These are phyloP conservation scores for Monosporascus sp. DNA, from an alignment of 2,329 filamentous ascomycete genomes.

Conservation along the genomic window DNA sequence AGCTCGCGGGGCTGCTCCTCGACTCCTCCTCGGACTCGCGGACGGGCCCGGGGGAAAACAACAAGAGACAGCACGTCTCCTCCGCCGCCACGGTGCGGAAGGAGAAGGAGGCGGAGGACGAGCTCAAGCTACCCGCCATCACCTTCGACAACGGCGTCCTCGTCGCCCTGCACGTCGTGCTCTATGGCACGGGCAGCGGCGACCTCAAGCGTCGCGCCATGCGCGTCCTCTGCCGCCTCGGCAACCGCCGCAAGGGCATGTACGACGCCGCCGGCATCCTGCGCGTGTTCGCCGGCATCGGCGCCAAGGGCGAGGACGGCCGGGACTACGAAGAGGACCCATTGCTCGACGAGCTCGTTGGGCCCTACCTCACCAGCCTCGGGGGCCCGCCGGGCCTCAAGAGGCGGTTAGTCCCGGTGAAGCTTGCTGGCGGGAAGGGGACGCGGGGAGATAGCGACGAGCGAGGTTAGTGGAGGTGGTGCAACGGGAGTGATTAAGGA, in stretches of 20 bases:
- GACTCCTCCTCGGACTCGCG: background rate
- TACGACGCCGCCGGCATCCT: constrained; percentile 1
- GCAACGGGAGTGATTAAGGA: too few relatives aligned
- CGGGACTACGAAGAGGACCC: background rate
- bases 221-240: background rate
- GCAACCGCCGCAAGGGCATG: constrained; percentile 2
- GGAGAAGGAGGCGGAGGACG: too few relatives aligned
- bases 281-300: background rate
- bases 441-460: too few relatives aligned
- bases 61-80: too few relatives aligned
- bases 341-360: constrained; percentile 1
- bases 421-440: too few relatives aligned
- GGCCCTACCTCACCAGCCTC: background rate
- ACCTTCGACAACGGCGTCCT: constrained; percentile 3
- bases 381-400: constrained; percentile 1
- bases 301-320: background rate
- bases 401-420: too few relatives aligned
- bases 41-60: too few relatives aligned
- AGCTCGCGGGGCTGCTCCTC: background rate
- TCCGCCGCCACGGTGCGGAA: too few relatives aligned
- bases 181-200: background rate
- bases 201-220: constrained; percentile 1
- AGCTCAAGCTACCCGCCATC: background rate
- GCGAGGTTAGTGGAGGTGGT: too few relatives aligned
- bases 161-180: background rate